These are phyloP conservation scores for Penicillium cinerascens DNA, from an alignment of 495 filamentous ascomycete genomes.

Conservation along the genomic window DNA sequence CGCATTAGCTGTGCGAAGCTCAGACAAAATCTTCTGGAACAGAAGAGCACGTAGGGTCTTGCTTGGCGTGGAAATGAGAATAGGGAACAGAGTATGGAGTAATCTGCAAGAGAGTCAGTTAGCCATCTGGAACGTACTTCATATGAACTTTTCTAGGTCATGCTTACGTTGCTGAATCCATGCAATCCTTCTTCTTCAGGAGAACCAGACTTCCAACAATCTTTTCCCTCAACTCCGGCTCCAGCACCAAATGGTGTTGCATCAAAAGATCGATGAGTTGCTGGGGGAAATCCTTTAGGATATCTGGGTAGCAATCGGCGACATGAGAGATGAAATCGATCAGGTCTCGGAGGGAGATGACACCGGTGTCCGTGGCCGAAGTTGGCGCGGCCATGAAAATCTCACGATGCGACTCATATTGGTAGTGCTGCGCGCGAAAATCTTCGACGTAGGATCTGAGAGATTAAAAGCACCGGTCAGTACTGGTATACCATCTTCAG, in stretches of 20 bases:
- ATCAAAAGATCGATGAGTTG: constrained; percentile 77
- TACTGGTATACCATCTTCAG: not conserved
- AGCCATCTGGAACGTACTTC: not conserved
- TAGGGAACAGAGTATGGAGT: constrained; percentile 85
- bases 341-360: constrained; percentile 77
- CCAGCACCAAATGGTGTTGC: constrained; percentile 74
- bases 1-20: constrained; percentile 78
- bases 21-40: constrained; percentile 87
- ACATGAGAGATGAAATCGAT: constrained; percentile 90
- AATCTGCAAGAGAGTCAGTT: constrained; percentile 42
- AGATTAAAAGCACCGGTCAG: constrained; percentile 3
- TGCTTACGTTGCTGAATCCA: constrained; percentile 70
- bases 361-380: constrained; percentile 67
- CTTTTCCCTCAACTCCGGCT: constrained; percentile 85
- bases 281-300: constrained; percentile 71
- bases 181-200: constrained; percentile 82
- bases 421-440: constrained; percentile 81
- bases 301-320: constrained; percentile 84
- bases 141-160: not conserved
- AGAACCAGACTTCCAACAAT: constrained; percentile 87
- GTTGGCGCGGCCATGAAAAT: constrained; percentile 83
- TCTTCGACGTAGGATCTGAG: constrained; percentile 77
- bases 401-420: constrained; percentile 86
- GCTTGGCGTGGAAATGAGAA: constrained; percentile 80
- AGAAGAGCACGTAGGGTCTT: constrained; percentile 81